Evolutionary conservation across 108 stramenopile genomes (phyloP), one percentile per base, ranked within the genome.

Genomic region (Parietichytrium sp.): DNA sequence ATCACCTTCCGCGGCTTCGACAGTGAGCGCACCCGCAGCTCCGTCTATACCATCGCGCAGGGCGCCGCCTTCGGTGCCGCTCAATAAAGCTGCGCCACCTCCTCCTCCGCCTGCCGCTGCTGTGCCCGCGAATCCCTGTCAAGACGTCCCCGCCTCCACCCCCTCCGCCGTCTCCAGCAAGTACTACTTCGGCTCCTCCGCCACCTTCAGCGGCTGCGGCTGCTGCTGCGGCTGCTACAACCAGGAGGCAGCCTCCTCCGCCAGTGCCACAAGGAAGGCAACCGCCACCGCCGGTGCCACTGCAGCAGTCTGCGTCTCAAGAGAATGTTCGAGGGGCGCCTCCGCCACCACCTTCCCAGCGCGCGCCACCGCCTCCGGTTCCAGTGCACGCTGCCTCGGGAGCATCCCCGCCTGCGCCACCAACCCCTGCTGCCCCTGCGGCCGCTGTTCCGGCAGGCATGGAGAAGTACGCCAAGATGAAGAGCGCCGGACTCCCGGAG

Each of bases 391-490:
- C 49, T 50, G 49, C 49, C 49, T 50, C 49, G 20, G 42, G 16
- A 7, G 61, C 3, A 1, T 33, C 61, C 23, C 29, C 61, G 8
- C 61, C 61, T 1, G 38, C 61, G 61, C 61, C 61, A 25, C 61
- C 61, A 16, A n/a, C 42, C 12, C 25, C 54, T 26, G 23, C 12
- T 8, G 54, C 12, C 13, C 10, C 61, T 33, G 61, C 1, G n/a
- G 42, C 15, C 15, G 18, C 61, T n/a, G 38, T 72, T 31, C 61
- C 61, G 15, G 38, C 61, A 0, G 61, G 61, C 10, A 45, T 45
- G 10, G 61, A 72, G 20, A 72, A 72, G 61, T 72, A 72, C 42
- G 33, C 29, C 16, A 33, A 42, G 38, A 72, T 72, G 61, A 33
- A 72, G 45, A 72, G 45, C 38, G 61, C 61, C 6, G 61, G 61